A percentile compares a stretch with the other conserved stretches of the same genome.
These are phyloP conservation scores for Fusarium torreyae DNA, from an alignment of 2,329 filamentous ascomycete species.

Conservation along the genomic window DNA sequence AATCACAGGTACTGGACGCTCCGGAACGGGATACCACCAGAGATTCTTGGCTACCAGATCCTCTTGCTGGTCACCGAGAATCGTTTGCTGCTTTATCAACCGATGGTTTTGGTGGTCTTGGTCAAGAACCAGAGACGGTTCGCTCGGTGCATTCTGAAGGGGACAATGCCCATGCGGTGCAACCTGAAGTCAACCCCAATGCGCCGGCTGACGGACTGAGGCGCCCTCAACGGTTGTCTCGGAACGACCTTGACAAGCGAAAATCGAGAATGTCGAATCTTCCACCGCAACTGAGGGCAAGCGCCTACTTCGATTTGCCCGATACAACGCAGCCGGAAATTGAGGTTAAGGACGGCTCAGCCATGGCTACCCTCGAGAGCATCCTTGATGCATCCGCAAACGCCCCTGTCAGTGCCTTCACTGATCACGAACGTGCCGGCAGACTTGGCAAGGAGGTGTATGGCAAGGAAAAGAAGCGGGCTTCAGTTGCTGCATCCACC, in stretches of 20 bases:
- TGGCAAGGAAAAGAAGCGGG: constrained; percentile 70
- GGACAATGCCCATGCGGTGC: constrained; percentile 19
- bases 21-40: constrained; percentile 39
- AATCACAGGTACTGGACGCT: constrained; percentile 43
- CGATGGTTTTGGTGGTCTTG: constrained; percentile 44
- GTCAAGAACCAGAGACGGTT: constrained; percentile 34
- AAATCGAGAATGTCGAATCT: constrained; percentile 63
- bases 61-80: constrained; percentile 57
- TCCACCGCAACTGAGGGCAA: constrained; percentile 90
- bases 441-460: constrained; percentile 83
- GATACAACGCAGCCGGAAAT: constrained; percentile 64
- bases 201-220: constrained; percentile 48
- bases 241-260: constrained; percentile 52
- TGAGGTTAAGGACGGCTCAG: constrained; percentile 81
- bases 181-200: constrained; percentile 39
- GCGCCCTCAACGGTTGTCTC: constrained; percentile 55
- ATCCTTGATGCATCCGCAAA: constrained; percentile 91
- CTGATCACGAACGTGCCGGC: constrained; percentile 87
- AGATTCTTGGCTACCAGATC: constrained; percentile 64
- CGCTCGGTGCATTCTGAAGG: constrained; percentile 40
- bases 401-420: constrained; percentile 92
- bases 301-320: constrained; percentile 86
- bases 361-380: constrained; percentile 88
- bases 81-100: constrained; percentile 55
- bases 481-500: constrained; percentile 52